A percentile compares a stretch with the other conserved stretches of the same genome.
These are phyloP conservation scores for Cercospora zeae-maydis DNA, from an alignment of 2,329 filamentous ascomycete species.

Conservation along the genomic window DNA sequence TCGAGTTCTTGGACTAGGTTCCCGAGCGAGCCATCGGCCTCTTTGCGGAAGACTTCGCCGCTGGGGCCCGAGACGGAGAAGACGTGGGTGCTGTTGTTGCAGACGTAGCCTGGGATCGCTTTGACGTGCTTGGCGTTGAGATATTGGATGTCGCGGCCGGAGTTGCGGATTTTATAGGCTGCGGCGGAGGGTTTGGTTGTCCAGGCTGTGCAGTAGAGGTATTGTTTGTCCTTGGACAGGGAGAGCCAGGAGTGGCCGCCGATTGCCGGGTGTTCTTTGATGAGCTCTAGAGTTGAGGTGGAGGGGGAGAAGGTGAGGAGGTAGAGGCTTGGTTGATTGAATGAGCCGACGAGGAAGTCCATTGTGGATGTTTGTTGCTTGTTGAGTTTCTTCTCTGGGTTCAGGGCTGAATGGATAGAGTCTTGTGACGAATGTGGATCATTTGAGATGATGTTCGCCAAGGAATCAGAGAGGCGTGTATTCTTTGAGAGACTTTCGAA, in stretches of 20 bases:
- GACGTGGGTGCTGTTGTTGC: constrained; percentile 31
- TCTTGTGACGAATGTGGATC: not conserved
- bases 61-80: constrained; percentile 36
- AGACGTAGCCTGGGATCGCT: constrained; percentile 35
- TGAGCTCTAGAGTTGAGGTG: constrained; percentile 23
- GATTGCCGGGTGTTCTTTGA: constrained; percentile 31
- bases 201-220: constrained; percentile 38
- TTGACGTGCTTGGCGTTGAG: constrained; percentile 36
- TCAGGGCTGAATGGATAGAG: too few relatives aligned
- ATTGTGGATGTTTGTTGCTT: constrained; percentile 19
- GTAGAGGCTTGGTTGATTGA: constrained; percentile 34
- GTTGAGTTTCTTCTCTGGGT: not conserved
- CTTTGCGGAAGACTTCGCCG: constrained; percentile 35
- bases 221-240: constrained; percentile 30
- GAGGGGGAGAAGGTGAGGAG: constrained; percentile 34
- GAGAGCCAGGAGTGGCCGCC: constrained; percentile 38
- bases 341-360: constrained; percentile 38
- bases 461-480: not conserved
- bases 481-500: not conserved
- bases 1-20: constrained; percentile 34
- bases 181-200: constrained; percentile 34
- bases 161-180: constrained; percentile 28
- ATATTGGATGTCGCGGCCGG: constrained; percentile 28
- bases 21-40: constrained; percentile 32
- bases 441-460: not conserved